phyloP scores from a whole-genome alignment of 2,329 filamentous ascomycete species.

The Trichoderma hamatum region DNA sequence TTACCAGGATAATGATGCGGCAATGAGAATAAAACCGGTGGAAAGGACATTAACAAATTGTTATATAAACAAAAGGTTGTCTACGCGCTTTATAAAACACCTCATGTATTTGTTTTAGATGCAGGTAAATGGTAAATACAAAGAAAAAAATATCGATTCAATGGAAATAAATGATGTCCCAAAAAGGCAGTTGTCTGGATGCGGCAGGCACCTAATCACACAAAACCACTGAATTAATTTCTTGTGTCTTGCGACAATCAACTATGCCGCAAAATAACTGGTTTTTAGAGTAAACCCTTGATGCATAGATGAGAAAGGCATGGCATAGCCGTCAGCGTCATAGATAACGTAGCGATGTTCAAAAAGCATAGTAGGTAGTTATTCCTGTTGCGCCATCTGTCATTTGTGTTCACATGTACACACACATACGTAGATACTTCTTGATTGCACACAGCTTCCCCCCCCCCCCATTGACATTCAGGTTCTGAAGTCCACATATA shows the following conservation, averaged over 20 bases:
- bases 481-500: not conserved
- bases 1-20: not conserved
- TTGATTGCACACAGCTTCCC: not conserved
- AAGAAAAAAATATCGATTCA: not conserved
- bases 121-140: not conserved
- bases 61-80: not conserved
- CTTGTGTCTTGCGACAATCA: not conserved
- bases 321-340: not conserved
- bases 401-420: no score
- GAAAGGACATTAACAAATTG: not conserved
- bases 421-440: no score
- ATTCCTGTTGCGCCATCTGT: no score
- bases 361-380: no score
- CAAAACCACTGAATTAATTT: not conserved
- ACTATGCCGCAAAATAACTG: no score
- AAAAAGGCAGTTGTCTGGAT: not conserved
- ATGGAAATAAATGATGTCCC: not conserved
- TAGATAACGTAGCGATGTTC: not conserved
- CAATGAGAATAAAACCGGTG: not conserved
- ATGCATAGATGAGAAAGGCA: not conserved
- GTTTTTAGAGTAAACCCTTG: not conserved
- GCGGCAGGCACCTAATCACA: not conserved
- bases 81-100: fast-evolving
- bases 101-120: not conserved
- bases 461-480: not conserved